These are phyloP conservation scores for Saturnispora besseyi DNA, from an alignment of 805 yeast genomes.

Conservation along the genomic window DNA sequence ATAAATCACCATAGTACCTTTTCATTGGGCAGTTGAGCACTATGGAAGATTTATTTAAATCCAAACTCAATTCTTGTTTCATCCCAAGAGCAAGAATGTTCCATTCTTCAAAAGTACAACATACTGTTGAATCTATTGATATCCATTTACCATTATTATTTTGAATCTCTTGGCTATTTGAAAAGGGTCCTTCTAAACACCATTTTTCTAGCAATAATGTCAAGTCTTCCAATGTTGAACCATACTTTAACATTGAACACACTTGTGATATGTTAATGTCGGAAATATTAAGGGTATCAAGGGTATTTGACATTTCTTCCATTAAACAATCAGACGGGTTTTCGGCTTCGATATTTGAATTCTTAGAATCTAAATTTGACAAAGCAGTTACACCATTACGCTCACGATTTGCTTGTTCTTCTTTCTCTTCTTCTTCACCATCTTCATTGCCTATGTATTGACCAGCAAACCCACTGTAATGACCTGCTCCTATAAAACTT, in stretches of 20 bases:
- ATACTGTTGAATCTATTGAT: background rate
- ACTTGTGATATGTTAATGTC: background rate
- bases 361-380: background rate
- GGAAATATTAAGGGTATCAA: constrained; percentile 6
- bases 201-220: constrained; percentile 7
- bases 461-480: constrained; percentile 7
- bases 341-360: background rate
- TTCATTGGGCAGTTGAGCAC: constrained; percentile 11
- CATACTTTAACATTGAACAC: background rate
- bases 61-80: background rate
- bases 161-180: background rate
- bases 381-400: background rate
- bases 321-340: background rate
- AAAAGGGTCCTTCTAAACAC: constrained; percentile 13
- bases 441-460: background rate
- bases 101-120: constrained; percentile 4
- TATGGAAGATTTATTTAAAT: background rate
- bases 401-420: background rate
- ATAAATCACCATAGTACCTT: constrained; percentile 13
- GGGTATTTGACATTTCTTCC: constrained; percentile 9
- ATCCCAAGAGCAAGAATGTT: background rate
- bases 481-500: constrained; percentile 6
- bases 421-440: background rate
- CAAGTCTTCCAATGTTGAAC: constrained; percentile 5
- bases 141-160: background rate